A percentile compares a stretch with the other conserved stretches of the same genome.
These are phyloP conservation scores for Colletotrichum tofieldiae DNA, from an alignment of 2,329 filamentous ascomycete genomes.

Conservation along the genomic window DNA sequence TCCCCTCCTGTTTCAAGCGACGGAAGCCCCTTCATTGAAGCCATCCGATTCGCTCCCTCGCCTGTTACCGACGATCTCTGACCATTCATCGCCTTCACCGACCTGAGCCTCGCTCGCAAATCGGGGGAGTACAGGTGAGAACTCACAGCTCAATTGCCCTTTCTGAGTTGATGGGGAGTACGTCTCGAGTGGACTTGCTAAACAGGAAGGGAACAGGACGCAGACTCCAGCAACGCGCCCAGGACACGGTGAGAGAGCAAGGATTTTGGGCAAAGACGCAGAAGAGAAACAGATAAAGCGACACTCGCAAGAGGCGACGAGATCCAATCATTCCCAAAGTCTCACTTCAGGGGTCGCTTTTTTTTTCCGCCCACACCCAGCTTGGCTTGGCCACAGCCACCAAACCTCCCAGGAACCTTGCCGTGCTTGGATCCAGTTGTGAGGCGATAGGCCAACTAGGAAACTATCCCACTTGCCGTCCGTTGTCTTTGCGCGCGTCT, in stretches of 20 bases:
- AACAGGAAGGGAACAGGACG: constrained; percentile 9
- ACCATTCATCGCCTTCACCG: constrained; percentile 24
- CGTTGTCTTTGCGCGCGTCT: constrained; percentile 20
- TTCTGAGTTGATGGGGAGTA: constrained; percentile 3
- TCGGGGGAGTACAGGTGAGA: constrained; percentile 26
- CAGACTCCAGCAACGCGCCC: constrained; percentile 10
- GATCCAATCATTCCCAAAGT: constrained; percentile 31
- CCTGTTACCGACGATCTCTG: constrained; percentile 36
- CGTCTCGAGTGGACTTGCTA: constrained; percentile 28
- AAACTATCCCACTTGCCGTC: constrained; percentile 34
- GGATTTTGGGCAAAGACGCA: constrained; percentile 1
- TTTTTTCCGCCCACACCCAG: constrained; percentile 18
- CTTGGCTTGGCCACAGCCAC: constrained; percentile 40
- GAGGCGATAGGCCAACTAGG: constrained; percentile 41
- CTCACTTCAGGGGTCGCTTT: constrained; percentile 38
- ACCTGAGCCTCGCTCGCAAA: neutral
- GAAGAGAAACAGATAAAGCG: constrained; percentile 10
- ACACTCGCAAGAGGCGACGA: constrained; percentile 31
- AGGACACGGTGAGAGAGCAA: constrained; percentile 24
- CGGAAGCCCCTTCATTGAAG: neutral
- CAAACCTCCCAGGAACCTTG: constrained; percentile 31
- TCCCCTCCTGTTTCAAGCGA: constrained; percentile 13
- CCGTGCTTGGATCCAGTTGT: constrained; percentile 34
- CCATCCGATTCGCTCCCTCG: constrained; percentile 19
- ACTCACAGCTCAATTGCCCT: neutral